phyloP scores from a whole-genome alignment of 2,329 filamentous ascomycete genomes.

The Chaetomium olivaceum region DNA sequence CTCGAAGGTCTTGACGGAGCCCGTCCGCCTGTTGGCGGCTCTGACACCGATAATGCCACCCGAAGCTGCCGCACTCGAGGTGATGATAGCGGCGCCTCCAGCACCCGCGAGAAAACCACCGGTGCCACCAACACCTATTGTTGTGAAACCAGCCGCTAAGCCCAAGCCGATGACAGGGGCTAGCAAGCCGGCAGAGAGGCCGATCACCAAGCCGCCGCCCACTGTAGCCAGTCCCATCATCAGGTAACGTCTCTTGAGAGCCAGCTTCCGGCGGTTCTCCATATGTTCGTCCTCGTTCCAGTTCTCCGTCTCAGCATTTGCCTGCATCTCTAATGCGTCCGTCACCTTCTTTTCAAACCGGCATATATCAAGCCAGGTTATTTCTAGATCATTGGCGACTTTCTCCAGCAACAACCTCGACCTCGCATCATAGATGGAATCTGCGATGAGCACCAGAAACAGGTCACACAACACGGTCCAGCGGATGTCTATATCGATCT shows the following conservation, averaged over 20 bases:
- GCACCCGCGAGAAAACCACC: conserved; percentile 86
- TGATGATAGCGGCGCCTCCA: conserved; percentile 91
- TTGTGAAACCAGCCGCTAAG: conserved; percentile 90
- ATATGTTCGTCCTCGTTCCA: conserved; percentile 98
- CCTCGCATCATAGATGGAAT: conserved; percentile 87
- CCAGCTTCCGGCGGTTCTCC: conserved; percentile 77
- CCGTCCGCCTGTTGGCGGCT: conserved; percentile 84
- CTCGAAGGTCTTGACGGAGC: conserved; percentile 93
- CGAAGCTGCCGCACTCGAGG: conserved; percentile 81
- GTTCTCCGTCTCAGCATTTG: conserved; percentile 88
- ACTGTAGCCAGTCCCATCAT: conserved; percentile 98
- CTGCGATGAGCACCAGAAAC: conserved; percentile 94
- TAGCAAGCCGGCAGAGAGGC: conserved; percentile 85
- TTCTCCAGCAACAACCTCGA: conserved; percentile 81
- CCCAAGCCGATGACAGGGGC: conserved; percentile 94
- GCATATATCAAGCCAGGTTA: conserved; percentile 91
- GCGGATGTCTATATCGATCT: conserved; percentile 90
- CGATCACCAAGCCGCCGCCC: conserved; percentile 91
- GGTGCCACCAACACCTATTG: conserved; percentile 89
- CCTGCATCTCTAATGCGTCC: conserved; percentile 96
- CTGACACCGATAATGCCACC: conserved; percentile 83
- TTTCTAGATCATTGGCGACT: conserved; percentile 76
- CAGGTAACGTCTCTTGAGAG: conserved; percentile 79
- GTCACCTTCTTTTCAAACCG: conserved; percentile 96
- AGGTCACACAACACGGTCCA: conserved; percentile 98